Base-by-base conservation (phyloP, 257 asterid species). In the Cinchona pubescens region DNA sequence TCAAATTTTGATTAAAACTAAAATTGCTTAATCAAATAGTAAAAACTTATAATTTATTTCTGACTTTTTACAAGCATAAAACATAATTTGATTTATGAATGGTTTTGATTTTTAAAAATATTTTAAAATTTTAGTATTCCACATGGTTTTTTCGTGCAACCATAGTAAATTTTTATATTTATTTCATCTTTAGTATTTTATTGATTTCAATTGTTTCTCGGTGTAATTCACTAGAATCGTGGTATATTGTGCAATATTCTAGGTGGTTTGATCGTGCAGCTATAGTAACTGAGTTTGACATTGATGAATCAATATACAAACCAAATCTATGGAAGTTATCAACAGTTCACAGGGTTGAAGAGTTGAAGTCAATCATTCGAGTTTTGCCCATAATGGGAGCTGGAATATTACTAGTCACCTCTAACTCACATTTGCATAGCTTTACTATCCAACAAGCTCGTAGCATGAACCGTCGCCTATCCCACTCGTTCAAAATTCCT, bases 201-300 rank as follows among this genome's bases (percentile, higher is more conserved):
- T n/a, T n/a, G n/a, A n/a, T n/a, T n/a, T n/a, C n/a, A n/a, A n/a
- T n/a, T n/a, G n/a, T n/a, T n/a, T n/a, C n/a, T n/a, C n/a, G n/a
- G n/a, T n/a, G n/a, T n/a, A n/a, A n/a, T n/a, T n/a, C n/a, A n/a
- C n/a, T n/a, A n/a, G n/a, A n/a, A n/a, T n/a, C n/a, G n/a, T n/a
- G n/a, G 8, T 49, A n/a, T 56, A 7, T 18, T 37, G 76, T 46
- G n/a, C 23, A 67, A 71, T 19, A 12, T 27, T 51, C 42, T 38
- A 91, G 97, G 88, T 91, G 92, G 84, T 68, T 93, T 10, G 96
- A 93, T 79, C 91, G 80, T 1, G 96, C 97, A 0, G 97, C 96
- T 2, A 65, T 93, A 14, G 84, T 82, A 2, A n/a, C 83, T 0
- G 84, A 78, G 7, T 60, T 73, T 2, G 96, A 91, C 82, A 76